A percentile compares a stretch with the other conserved stretches of the same genome.
These are phyloP conservation scores for Rhamnella rubrinervis DNA, from an alignment of 331 rosid genomes.

Conservation along the genomic window DNA sequence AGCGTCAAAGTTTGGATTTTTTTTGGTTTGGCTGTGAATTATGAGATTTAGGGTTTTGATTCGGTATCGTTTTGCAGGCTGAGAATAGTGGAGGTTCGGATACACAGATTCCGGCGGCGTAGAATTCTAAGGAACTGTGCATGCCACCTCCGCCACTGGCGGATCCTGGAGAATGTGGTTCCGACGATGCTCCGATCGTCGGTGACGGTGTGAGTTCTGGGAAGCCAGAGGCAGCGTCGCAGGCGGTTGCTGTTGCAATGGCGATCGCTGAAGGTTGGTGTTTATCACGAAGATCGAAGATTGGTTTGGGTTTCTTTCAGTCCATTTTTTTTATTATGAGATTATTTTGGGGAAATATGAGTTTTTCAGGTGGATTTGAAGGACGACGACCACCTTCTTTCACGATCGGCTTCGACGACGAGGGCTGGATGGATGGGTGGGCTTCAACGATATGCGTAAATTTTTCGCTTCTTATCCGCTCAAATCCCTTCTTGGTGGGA, in stretches of 20 bases:
- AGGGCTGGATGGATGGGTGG: no score
- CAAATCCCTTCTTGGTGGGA: no score
- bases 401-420: no score
- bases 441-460: no score
- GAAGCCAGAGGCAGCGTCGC: conserved; percentile 57
- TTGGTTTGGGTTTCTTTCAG: not conserved
- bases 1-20: conserved; percentile 25
- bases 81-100: conserved; percentile 73
- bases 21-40: conserved; percentile 15
- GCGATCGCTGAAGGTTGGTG: conserved; percentile 79
- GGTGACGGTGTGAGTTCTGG: conserved; percentile 57
- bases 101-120: conserved; percentile 56
- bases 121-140: conserved; percentile 70
- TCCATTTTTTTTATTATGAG: not conserved
- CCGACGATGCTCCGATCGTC: conserved; percentile 53
- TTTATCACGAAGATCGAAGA: conserved; percentile 20
- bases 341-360: conserved; percentile 5
- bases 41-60: conserved; percentile 37
- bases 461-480: no score
- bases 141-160: conserved; percentile 45
- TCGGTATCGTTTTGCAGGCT: conserved; percentile 41
- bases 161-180: conserved; percentile 78
- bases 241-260: conserved; percentile 47
- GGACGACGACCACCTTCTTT: no score
- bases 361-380: not conserved